phyloP scores from a whole-genome alignment of 2,329 filamentous ascomycete genomes.

The Diaporthe vaccinii region DNA sequence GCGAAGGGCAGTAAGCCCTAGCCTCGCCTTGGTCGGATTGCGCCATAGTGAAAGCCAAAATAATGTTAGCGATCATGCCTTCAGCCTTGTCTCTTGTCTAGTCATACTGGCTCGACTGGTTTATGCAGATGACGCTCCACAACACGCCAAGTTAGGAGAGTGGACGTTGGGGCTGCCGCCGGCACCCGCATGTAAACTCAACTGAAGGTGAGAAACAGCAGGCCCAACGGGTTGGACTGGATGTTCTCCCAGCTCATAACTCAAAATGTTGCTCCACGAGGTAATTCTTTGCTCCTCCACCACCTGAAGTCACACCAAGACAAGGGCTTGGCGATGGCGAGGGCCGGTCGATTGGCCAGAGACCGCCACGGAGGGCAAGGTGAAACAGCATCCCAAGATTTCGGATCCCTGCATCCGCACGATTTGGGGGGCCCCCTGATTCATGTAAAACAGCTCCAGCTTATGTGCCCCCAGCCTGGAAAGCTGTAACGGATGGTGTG shows the following conservation, averaged over 20 bases:
- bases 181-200: background rate
- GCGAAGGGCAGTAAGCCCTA: conserved; percentile 6
- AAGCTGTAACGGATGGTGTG: conserved; percentile 29
- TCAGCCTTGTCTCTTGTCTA: conserved; percentile 24
- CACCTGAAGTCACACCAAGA: conserved; percentile 4
- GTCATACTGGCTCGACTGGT: background rate
- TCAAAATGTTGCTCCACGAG: conserved; percentile 14
- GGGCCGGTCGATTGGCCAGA: conserved; percentile 26
- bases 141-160: background rate
- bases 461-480: conserved; percentile 4
- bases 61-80: background rate
- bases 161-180: background rate
- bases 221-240: conserved; percentile 15
- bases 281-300: conserved; percentile 7
- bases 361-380: conserved; percentile 25
- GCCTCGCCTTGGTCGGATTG: conserved; percentile 1
- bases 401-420: conserved; percentile 28
- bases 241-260: background rate
- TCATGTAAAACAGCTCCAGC: conserved; percentile 31
- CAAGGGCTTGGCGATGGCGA: conserved; percentile 23
- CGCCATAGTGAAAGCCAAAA: conserved; percentile 1
- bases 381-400: conserved; percentile 33
- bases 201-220: background rate
- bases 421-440: conserved; percentile 19
- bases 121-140: conserved; percentile 10